phyloP scores from a whole-genome alignment of 116 monocot genomes.

The Posidonia oceanica region DNA sequence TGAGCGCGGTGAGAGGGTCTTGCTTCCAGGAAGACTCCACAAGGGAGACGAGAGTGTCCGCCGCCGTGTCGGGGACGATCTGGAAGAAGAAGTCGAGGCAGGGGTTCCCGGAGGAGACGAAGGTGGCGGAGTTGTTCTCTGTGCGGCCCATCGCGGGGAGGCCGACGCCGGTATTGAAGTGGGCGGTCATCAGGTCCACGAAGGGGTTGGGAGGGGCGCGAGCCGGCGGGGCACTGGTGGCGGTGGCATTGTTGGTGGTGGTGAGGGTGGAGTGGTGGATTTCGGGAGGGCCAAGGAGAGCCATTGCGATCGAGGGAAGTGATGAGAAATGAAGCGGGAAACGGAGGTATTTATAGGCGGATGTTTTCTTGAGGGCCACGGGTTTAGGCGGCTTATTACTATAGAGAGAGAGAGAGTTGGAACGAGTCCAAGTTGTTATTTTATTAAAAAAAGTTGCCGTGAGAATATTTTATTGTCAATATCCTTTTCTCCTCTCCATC shows the following conservation, averaged over 20 bases:
- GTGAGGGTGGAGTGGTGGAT: neutral
- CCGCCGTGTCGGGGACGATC: constrained; percentile 29
- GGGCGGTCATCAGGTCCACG: constrained; percentile 19
- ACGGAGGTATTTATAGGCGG: too few relatives aligned
- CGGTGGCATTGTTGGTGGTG: too few relatives aligned
- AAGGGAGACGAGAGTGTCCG: constrained; percentile 8
- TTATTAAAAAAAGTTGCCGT: too few relatives aligned
- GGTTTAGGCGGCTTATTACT: too few relatives aligned
- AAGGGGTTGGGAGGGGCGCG: constrained; percentile 9
- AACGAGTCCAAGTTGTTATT: too few relatives aligned
- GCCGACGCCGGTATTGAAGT: constrained; percentile 10
- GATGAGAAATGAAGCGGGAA: too few relatives aligned
- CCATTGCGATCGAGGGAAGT: too few relatives aligned
- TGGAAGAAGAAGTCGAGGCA: constrained; percentile 66
- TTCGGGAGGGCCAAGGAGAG: constrained; percentile 38
- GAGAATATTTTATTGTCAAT: too few relatives aligned
- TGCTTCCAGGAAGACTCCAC: constrained; percentile 30
- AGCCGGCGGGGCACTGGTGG: neutral
- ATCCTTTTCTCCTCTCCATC: too few relatives aligned
- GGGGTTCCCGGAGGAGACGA: constrained; percentile 35
- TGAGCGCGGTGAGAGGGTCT: constrained; percentile 32
- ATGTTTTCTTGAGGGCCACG: too few relatives aligned
- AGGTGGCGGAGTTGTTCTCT: constrained; percentile 46
- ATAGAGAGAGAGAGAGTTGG: too few relatives aligned
- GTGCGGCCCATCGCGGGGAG: constrained; percentile 22